Percentiles rank a stretch among this genome's conserved stretches.
These are phyloP conservation scores for Saprolegnia diclina DNA, from an alignment of 352 stramenopile genomes.

Conservation along the genomic window DNA sequence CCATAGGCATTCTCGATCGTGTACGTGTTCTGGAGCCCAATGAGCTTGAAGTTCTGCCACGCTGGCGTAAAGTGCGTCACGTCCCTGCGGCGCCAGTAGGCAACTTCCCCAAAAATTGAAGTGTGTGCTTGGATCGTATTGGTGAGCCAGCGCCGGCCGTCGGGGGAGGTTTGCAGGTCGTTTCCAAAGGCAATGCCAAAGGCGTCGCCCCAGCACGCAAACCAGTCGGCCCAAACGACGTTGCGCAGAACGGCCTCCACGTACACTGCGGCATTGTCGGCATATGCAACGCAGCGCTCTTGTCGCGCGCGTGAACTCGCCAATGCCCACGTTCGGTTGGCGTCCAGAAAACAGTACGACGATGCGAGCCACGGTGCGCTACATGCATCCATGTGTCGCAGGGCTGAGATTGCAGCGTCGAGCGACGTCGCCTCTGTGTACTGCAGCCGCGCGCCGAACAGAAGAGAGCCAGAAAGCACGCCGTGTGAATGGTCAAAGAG, in stretches of 20 bases:
- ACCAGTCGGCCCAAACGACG: not conserved
- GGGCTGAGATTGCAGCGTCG: not conserved
- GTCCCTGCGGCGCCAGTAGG: not conserved
- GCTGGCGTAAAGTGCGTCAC: not conserved
- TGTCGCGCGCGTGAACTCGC: not conserved
- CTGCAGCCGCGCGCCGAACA: not conserved
- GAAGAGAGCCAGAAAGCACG: not conserved
- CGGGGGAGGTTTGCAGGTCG: not conserved
- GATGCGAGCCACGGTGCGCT: conserved; percentile 8
- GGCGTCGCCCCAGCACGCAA: not conserved
- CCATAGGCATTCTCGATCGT: not conserved
- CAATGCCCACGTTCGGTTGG: not conserved
- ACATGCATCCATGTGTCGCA: conserved; percentile 7
- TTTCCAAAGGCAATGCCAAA: not conserved
- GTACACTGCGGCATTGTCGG: conserved; percentile 15
- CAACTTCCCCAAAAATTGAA: not conserved
- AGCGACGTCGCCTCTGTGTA: conserved; percentile 9
- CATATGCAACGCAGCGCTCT: not conserved
- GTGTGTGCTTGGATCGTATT: not conserved
- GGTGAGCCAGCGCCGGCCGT: not conserved
- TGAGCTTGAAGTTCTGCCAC: conserved; percentile 25
- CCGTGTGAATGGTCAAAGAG: not conserved
- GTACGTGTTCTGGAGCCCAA: not conserved
- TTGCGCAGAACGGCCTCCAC: conserved; percentile 17
- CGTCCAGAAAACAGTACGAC: conserved; percentile 21